Evolutionary conservation across 192 early-diverging fungal genomes (phyloP).

Genomic region (Umbelopsis sp.): DNA sequence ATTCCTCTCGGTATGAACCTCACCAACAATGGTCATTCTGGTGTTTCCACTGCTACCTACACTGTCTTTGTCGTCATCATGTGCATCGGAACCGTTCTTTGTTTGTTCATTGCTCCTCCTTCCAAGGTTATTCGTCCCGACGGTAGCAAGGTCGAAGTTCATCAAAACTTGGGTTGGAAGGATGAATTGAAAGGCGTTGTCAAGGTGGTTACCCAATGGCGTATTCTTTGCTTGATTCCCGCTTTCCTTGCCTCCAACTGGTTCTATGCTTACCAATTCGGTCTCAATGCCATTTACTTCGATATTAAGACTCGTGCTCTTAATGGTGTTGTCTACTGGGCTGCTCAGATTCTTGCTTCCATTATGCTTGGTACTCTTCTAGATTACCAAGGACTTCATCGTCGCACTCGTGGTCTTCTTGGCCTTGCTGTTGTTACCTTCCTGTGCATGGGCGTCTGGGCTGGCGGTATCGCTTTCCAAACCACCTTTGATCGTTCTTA

Average conservation of each 20-base stretch:
- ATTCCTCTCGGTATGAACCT: constrained; percentile 75
- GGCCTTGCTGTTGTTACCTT: constrained; percentile 53
- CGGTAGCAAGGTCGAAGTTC: constrained; percentile 62
- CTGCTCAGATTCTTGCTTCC: constrained; percentile 67
- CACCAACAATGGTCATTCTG: constrained; percentile 47
- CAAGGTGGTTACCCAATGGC: constrained; percentile 59
- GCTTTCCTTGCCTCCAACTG: constrained; percentile 78
- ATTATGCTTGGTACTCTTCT: constrained; percentile 62
- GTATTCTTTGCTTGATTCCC: constrained; percentile 68
- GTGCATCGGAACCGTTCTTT: constrained; percentile 56
- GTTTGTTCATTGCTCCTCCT: constrained; percentile 57
- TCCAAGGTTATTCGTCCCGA: constrained; percentile 63
- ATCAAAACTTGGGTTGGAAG: constrained; percentile 63
- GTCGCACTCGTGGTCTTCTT: constrained; percentile 64
- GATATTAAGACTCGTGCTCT: constrained; percentile 68
- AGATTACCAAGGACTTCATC: constrained; percentile 56
- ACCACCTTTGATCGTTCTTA: constrained; percentile 47
- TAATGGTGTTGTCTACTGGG: constrained; percentile 76
- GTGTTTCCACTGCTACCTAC: constrained; percentile 72
- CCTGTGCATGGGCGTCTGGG: constrained; percentile 63
- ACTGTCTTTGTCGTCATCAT: constrained; percentile 68
- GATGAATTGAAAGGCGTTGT: constrained; percentile 50
- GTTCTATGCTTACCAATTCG: constrained; percentile 77
- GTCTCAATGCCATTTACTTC: constrained; percentile 67
- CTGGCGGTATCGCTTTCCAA: constrained; percentile 62